A percentile compares a stretch with the other conserved stretches of the same genome.
phyloP scores from a whole-genome alignment of 148 eudicot genomes.

The Rhododendron kiyosumense region DNA sequence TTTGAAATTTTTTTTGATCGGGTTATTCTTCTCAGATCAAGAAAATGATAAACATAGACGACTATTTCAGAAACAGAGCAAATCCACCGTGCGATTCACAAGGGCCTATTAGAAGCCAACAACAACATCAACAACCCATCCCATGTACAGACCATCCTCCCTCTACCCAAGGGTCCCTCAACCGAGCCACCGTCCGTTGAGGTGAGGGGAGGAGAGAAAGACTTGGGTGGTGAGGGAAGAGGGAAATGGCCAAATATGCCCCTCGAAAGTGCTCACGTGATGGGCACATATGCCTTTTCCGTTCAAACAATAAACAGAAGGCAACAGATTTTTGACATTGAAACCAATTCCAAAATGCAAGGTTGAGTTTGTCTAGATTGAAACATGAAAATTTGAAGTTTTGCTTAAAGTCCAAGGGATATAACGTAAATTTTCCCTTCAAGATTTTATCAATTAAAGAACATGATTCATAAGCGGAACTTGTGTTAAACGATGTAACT shows the following conservation, averaged over 20 bases:
- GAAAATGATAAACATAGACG: conserved; percentile 24
- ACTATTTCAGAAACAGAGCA: conserved; percentile 33
- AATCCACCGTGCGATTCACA: too few relatives aligned
- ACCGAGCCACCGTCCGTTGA: background rate
- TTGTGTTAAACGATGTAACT: too few relatives aligned
- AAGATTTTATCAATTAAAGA: too few relatives aligned
- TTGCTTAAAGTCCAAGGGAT: background rate
- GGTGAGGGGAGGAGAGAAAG: background rate
- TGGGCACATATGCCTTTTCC: background rate
- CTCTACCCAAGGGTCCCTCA: conserved; percentile 30
- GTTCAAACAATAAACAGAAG: too few relatives aligned
- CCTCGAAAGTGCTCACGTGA: background rate
- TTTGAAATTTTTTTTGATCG: background rate
- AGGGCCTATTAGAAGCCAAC: background rate
- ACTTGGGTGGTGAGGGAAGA: background rate
- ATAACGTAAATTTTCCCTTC: background rate
- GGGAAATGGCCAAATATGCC: background rate
- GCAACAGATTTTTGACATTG: background rate
- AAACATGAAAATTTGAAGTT: background rate
- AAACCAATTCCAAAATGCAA: background rate
- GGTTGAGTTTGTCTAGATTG: background rate
- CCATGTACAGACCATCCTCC: conserved; percentile 26
- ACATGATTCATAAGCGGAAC: too few relatives aligned
- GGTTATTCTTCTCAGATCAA: background rate
- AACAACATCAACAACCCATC: conserved; percentile 5